These are phyloP conservation scores for Kwoniella europaea DNA, from an alignment of 768 basidiomycete species.

Conservation along the genomic window DNA sequence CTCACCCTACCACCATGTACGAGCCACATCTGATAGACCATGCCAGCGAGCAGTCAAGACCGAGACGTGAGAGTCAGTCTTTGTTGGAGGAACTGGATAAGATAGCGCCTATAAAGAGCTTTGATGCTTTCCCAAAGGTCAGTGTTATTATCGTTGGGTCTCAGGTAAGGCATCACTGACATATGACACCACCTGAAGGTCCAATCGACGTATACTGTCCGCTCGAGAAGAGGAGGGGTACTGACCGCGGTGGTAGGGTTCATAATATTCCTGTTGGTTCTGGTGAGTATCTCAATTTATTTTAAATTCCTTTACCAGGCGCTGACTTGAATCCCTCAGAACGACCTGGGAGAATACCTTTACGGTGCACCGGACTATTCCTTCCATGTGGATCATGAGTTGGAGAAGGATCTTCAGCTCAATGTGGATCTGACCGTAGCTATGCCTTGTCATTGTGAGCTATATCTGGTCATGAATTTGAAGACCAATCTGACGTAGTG, in stretches of 20 bases:
- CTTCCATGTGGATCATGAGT: constrained; percentile 79
- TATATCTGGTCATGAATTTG: too few species aligned
- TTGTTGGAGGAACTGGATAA: constrained; percentile 56
- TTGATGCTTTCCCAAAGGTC: constrained; percentile 58
- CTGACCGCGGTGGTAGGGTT: constrained; percentile 49
- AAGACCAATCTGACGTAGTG: neutral
- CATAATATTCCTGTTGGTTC: constrained; percentile 53
- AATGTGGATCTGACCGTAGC: constrained; percentile 92
- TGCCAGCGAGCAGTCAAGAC: constrained; percentile 25
- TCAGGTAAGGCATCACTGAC: neutral
- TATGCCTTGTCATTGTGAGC: constrained; percentile 90
- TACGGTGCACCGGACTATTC: constrained; percentile 92
- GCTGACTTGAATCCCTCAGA: constrained; percentile 50
- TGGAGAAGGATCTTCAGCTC: constrained; percentile 69
- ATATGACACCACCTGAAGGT: constrained; percentile 31
- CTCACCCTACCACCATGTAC: constrained; percentile 36
- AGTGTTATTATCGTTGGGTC: constrained; percentile 2
- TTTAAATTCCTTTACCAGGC: neutral
- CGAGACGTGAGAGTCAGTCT: constrained; percentile 30
- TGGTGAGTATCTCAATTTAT: constrained; percentile 29
- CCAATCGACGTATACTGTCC: constrained; percentile 52
- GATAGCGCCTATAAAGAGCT: constrained; percentile 56
- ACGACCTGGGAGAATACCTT: constrained; percentile 86
- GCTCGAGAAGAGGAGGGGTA: constrained; percentile 52
- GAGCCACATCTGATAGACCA: constrained; percentile 54